Conservation (phyloP, 352 stramenopile species). For the Albugo laibachii region DNA sequence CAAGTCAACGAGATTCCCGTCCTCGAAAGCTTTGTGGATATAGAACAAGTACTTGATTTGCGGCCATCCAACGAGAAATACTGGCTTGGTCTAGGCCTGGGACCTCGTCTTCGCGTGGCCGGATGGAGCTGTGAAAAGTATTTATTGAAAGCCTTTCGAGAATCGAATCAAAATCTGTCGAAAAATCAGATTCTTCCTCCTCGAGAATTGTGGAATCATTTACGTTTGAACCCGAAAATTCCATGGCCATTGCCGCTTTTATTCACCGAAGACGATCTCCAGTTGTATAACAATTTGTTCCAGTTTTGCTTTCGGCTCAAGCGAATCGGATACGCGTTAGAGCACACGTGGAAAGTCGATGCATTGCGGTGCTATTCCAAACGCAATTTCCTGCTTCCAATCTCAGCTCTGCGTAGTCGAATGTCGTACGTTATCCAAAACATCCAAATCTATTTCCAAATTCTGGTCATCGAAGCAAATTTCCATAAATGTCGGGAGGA, state of each 20-base stretch:
- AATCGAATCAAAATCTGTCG: background rate
- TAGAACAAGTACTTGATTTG: constrained; percentile 21
- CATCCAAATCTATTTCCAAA: constrained; percentile 51
- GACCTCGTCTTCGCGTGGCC: constrained; percentile 12
- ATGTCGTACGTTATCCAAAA: constrained; percentile 66
- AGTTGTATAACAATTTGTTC: constrained; percentile 47
- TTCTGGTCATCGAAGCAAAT: constrained; percentile 50
- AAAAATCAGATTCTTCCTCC: constrained; percentile 17
- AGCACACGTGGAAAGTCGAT: constrained; percentile 35
- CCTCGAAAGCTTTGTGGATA: constrained; percentile 23
- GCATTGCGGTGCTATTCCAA: background rate
- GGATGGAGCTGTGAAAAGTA: constrained; percentile 38
- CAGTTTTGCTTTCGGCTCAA: constrained; percentile 69
- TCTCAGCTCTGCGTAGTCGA: constrained; percentile 17
- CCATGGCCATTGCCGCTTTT: constrained; percentile 51
- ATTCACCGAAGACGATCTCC: constrained; percentile 25
- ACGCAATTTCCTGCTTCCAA: constrained; percentile 7
- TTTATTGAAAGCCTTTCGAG: background rate
- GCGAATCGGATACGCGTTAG: constrained; percentile 37
- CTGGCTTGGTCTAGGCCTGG: constrained; percentile 31
- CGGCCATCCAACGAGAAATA: constrained; percentile 20
- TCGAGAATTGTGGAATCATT: constrained; percentile 34
- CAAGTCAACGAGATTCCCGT: constrained; percentile 21
- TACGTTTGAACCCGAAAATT: constrained; percentile 26
- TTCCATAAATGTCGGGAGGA: constrained; percentile 33